Evolutionary conservation across 495 filamentous ascomycete species (phyloP).

Genomic region (Oidiodendron maius): DNA sequence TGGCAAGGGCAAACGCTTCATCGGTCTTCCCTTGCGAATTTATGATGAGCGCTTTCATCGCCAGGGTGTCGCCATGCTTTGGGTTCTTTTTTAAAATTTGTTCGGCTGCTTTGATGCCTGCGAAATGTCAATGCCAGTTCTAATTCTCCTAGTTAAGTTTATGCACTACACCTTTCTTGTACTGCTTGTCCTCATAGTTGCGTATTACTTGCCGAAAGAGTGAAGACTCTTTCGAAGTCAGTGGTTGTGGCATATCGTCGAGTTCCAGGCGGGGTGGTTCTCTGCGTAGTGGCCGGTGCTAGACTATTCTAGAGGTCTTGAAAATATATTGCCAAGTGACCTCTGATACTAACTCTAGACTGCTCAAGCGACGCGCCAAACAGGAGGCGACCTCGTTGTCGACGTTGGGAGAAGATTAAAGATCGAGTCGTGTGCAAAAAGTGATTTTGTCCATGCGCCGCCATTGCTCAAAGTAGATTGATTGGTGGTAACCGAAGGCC

Average conservation of each 20-base stretch:
- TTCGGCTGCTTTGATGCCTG: slow-evolving; percentile 85
- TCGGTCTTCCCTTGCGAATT: slow-evolving; percentile 84
- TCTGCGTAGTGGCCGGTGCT: not conserved
- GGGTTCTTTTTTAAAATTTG: slow-evolving; percentile 91
- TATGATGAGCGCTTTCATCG: slow-evolving; percentile 97
- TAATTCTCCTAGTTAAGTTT: not conserved
- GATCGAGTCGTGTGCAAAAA: not conserved
- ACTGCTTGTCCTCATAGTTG: slow-evolving; percentile 95
- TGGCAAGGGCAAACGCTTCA: slow-evolving; percentile 89
- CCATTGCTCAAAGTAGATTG: too few relatives aligned
- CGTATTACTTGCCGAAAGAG: slow-evolving; percentile 92
- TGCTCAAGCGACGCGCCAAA: too few relatives aligned
- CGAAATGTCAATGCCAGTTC: slow-evolving; percentile 5
- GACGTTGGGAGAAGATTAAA: not conserved
- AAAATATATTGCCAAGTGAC: not conserved
- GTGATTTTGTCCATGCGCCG: too few relatives aligned
- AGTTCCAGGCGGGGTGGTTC: not conserved
- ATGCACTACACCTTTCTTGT: slow-evolving; percentile 71
- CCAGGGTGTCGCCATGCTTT: slow-evolving; percentile 95
- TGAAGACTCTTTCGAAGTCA: slow-evolving; percentile 84
- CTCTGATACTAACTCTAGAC: too few relatives aligned
- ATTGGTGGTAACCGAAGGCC: too few relatives aligned
- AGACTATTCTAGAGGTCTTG: not conserved
- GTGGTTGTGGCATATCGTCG: slow-evolving; percentile 63
- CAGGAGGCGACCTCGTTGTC: not conserved